A percentile compares a stretch with the other conserved stretches of the same genome.
phyloP scores from a whole-genome alignment of 2,329 filamentous ascomycete species.

The Trichoderma arundinaceum region DNA sequence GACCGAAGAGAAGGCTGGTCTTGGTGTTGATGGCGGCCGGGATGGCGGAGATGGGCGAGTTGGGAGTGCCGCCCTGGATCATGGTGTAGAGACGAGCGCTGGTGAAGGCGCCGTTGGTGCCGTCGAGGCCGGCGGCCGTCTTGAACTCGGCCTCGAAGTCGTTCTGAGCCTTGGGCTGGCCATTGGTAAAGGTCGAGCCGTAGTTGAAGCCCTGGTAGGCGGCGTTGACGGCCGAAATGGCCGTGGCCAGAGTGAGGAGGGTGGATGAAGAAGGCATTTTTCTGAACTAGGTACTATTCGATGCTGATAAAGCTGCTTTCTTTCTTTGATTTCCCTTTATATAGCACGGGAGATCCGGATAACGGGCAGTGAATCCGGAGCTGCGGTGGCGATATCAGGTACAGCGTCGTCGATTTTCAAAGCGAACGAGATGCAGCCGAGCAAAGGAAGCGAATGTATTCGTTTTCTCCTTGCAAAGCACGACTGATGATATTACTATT shows the following conservation, averaged over 20 bases:
- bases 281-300: background rate
- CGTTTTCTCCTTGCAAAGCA: background rate
- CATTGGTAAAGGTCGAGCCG: conserved; percentile 65
- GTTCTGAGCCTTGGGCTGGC: conserved; percentile 62
- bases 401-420: conserved; percentile 5
- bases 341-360: conserved; percentile 18
- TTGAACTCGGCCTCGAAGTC: conserved; percentile 76
- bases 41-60: conserved; percentile 72
- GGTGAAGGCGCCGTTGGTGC: conserved; percentile 67
- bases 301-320: background rate
- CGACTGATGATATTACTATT: background rate
- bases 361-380: background rate
- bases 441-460: conserved; percentile 18
- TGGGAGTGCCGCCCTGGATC: conserved; percentile 70
- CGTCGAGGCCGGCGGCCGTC: conserved; percentile 65
- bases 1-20: conserved; percentile 77
- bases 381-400: conserved; percentile 14
- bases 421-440: conserved; percentile 20
- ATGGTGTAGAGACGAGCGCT: conserved; percentile 78
- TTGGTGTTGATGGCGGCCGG: conserved; percentile 82
- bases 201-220: conserved; percentile 75
- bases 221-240: conserved; percentile 45
- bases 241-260: conserved; percentile 46
- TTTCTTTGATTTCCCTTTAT: background rate
- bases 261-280: conserved; percentile 43